Conservation (phyloP, 345 rosid genomes). For the Mercurialis annua region DNA sequence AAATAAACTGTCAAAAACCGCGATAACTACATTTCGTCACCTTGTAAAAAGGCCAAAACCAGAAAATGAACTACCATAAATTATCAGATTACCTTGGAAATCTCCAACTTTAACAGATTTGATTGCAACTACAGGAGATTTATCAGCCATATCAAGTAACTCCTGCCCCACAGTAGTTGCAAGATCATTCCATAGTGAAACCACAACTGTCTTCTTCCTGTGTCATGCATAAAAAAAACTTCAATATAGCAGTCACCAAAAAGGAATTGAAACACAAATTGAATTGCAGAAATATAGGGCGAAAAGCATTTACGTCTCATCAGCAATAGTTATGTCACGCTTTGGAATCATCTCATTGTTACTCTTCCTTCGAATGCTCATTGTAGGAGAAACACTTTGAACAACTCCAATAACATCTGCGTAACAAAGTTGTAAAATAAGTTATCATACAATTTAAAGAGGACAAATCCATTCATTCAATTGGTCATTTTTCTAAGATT, state of each 20-base stretch:
- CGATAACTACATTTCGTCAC: too few species aligned
- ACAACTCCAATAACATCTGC: slow-evolving; percentile 85
- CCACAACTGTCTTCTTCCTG: slow-evolving; percentile 80
- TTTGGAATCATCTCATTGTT: slow-evolving; percentile 75
- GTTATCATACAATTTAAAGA: not conserved
- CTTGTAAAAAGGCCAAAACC: not conserved
- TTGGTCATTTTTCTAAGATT: not conserved
- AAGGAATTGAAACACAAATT: not conserved
- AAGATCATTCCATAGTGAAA: slow-evolving; percentile 82
- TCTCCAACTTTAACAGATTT: slow-evolving; percentile 88
- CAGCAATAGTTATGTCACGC: slow-evolving; percentile 80
- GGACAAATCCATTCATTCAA: not conserved
- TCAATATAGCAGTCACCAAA: not conserved
- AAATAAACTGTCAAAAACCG: not conserved
- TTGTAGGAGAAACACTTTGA: slow-evolving; percentile 75
- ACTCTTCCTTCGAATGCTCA: slow-evolving; percentile 72
- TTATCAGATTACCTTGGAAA: slow-evolving; percentile 66
- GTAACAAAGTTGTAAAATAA: not conserved
- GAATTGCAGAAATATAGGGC: not conserved
- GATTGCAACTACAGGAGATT: slow-evolving; percentile 69
- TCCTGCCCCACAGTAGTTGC: slow-evolving; percentile 79
- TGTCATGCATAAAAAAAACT: not conserved
- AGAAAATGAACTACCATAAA: not conserved
- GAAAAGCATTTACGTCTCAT: slow-evolving; percentile 52
- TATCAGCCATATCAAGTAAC: slow-evolving; percentile 59